Percentiles rank a stretch among this genome's conserved stretches.
Evolutionary conservation across 768 basidiomycete species (phyloP).

Genomic region (Agrocybe pediades): DNA sequence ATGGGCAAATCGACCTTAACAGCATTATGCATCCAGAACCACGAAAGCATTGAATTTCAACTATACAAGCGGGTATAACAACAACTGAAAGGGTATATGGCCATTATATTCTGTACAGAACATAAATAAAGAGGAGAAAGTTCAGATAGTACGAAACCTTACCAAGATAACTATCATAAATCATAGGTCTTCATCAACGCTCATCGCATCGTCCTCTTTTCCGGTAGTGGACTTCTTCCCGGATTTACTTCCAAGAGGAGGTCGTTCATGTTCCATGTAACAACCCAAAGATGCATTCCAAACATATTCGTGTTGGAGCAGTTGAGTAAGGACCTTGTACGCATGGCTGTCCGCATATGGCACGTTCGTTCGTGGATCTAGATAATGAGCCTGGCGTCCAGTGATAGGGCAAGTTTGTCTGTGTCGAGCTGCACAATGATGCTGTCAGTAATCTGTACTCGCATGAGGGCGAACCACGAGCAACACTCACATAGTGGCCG

Average conservation of each 20-base stretch:
- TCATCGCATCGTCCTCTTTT: conserved; percentile 2
- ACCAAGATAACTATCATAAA: not conserved
- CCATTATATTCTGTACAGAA: not conserved
- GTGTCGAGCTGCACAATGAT: conserved; percentile 54
- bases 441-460: not conserved
- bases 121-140: not conserved
- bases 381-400: conserved; percentile 73
- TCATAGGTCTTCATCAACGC: not conserved
- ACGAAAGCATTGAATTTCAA: too few species aligned
- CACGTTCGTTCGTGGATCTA: conserved; percentile 77
- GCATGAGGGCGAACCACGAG: not conserved
- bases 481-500: conserved; percentile 59
- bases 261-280: conserved; percentile 38
- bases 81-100: not conserved
- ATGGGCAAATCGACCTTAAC: too few species aligned
- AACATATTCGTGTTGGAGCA: conserved; percentile 68
- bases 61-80: not conserved
- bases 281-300: conserved; percentile 57
- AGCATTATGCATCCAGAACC: too few species aligned
- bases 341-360: conserved; percentile 76
- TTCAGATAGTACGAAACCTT: not conserved
- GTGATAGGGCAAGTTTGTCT: conserved; percentile 75
- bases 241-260: not conserved
- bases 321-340: conserved; percentile 59
- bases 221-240: not conserved